Evolutionary conservation across 306 rosid species (phyloP), one percentile per base, ranked within the genome.

Genomic region (Oemleria cerasiformis): DNA sequence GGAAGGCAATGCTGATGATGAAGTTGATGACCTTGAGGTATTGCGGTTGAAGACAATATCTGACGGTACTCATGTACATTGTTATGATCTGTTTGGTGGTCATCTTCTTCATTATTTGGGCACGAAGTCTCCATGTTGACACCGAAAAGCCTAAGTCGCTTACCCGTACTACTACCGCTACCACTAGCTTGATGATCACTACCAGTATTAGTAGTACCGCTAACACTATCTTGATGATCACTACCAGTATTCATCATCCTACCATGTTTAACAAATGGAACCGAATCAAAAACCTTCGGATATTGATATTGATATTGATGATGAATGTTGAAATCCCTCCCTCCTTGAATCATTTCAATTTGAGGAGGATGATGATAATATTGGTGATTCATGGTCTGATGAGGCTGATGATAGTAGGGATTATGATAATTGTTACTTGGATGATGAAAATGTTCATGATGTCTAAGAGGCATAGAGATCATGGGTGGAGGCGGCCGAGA

Each of bases 91-190:
- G 82, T 65, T 10, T 16, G 34, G 10, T 60, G 21, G 16, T 53
- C 51, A 21, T 81, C 87, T 68, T 85, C 86, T 11, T 69, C 30
- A 11, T 60, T n/a, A 17, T 41, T 25, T 23, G 90, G 80, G 77
- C 83, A 91, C 72, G 3, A 30, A 30, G 36, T 30, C 36, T 91
- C 95, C 95, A 91, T 91, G 86, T 91, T 88, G 65, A 91, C 97
- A 53, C 97, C 97, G 73, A 91, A 91, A 34, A 91, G 87, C 77
- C 97, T 84, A 13, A 91, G 82, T 44, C 83, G 65, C 64, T 85
- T 89, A 0, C 68, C 74, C 56, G 79, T 73, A n/a, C 77, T n/a
- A 44, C 50, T 25, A 53, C 48, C 41, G 43, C 15, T 51, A 48
- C 7, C 41, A 23, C 34, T n/a, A n/a, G n/a, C n/a, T n/a, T n/a